Evolutionary conservation across 306 rosid species (phyloP).

Genomic region (Calophaca sinica): DNA sequence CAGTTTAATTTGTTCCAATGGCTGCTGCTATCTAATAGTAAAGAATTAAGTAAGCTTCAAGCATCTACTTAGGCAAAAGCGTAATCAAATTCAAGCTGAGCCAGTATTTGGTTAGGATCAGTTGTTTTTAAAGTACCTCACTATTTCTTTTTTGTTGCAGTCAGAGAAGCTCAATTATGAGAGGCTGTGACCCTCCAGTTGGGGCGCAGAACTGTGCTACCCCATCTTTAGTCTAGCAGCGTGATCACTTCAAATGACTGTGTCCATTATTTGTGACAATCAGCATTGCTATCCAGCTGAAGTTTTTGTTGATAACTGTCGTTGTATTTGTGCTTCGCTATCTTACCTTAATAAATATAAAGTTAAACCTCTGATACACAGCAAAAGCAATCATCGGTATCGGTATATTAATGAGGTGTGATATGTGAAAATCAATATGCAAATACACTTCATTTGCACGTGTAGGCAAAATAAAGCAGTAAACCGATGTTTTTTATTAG

Average conservation of each 20-base stretch:
- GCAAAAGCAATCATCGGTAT: slow-evolving; percentile 22
- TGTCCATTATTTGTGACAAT: slow-evolving; percentile 23
- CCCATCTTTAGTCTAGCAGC: slow-evolving; percentile 6
- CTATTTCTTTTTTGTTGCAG: slow-evolving; percentile 56
- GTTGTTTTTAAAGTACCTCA: no score
- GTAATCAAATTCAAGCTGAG: neutral
- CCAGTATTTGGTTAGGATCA: no score
- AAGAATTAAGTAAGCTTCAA: neutral
- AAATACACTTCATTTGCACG: slow-evolving; percentile 34
- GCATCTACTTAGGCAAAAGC: neutral
- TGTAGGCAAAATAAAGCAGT: slow-evolving; percentile 26
- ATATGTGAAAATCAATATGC: slow-evolving; percentile 32
- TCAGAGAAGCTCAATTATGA: slow-evolving; percentile 93
- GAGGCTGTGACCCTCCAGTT: slow-evolving; percentile 62
- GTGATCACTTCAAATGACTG: slow-evolving; percentile 31
- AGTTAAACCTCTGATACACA: slow-evolving; percentile 32
- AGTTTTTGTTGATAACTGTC: slow-evolving; percentile 32
- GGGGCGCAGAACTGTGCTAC: slow-evolving; percentile 18
- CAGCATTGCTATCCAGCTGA: neutral
- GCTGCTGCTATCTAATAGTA: neutral
- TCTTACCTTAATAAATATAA: neutral
- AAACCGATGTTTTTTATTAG: slow-evolving; percentile 4
- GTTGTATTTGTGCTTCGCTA: slow-evolving; percentile 25
- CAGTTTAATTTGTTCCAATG: slow-evolving; percentile 19
- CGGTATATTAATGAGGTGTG: neutral